phyloP scores from a whole-genome alignment of 169 alveolate species.

The Eimeria praecox region DNA sequence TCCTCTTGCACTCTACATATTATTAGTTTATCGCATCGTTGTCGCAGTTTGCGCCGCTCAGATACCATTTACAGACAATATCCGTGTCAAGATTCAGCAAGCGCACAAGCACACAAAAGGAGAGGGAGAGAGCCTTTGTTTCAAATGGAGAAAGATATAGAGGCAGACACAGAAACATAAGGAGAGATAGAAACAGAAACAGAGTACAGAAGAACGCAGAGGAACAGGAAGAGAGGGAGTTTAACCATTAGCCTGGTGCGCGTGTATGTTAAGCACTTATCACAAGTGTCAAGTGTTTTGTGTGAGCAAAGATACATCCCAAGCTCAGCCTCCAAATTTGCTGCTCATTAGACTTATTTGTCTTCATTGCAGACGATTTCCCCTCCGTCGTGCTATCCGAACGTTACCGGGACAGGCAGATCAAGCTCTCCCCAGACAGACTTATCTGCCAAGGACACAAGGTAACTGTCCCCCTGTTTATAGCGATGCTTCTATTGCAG shows the following conservation, averaged over 20 bases:
- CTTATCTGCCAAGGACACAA: conserved; percentile 68
- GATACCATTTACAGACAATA: too few relatives aligned
- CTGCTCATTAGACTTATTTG: not conserved
- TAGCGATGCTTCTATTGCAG: not conserved
- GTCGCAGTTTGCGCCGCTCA: not conserved
- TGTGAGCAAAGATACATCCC: not conserved
- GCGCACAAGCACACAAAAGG: not conserved
- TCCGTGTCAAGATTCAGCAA: not conserved
- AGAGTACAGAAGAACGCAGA: too few relatives aligned
- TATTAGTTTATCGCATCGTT: not conserved
- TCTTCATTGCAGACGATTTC: conserved; percentile 67
- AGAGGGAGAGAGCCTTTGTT: too few relatives aligned
- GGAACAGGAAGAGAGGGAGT: too few relatives aligned
- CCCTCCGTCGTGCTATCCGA: conserved; percentile 69
- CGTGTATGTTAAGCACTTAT: too few relatives aligned
- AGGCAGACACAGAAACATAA: not conserved
- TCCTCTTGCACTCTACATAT: not conserved
- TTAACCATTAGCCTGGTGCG: not conserved
- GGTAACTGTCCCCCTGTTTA: not conserved
- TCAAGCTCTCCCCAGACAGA: conserved; percentile 55
- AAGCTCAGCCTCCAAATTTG: too few relatives aligned
- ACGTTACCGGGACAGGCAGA: conserved; percentile 61
- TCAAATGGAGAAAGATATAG: not conserved
- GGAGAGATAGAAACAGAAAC: not conserved
- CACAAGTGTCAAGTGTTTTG: not conserved